Percentiles rank a stretch among this genome's conserved stretches.
phyloP scores from a whole-genome alignment of 306 rosid genomes.

The Lathyrus sativus region DNA sequence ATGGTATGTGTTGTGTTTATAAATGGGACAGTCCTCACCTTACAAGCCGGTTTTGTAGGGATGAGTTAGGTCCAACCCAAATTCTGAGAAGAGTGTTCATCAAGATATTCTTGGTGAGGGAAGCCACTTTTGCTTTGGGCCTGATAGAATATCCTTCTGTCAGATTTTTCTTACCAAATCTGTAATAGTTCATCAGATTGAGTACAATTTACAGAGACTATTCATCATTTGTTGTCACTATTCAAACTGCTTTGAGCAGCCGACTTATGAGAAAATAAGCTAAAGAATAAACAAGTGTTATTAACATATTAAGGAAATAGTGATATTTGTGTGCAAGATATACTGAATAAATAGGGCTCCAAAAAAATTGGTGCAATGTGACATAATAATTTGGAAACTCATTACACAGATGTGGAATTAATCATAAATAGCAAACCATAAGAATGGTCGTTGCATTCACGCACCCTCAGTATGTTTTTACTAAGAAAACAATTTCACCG shows the following conservation, averaged over 20 bases:
- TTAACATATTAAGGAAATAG: neutral
- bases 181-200: too few species aligned
- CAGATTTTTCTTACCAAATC: too few species aligned
- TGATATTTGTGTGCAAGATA: neutral
- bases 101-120: too few species aligned
- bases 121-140: too few species aligned
- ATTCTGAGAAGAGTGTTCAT: too few species aligned
- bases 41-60: too few species aligned
- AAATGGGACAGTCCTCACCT: too few species aligned
- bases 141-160: too few species aligned
- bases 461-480: neutral
- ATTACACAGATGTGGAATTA: neutral
- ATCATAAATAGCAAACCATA: neutral
- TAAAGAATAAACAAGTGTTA: neutral
- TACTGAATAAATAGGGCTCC: neutral
- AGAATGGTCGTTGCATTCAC: neutral
- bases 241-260: neutral
- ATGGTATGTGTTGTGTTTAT: too few species aligned
- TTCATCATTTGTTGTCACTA: too few species aligned
- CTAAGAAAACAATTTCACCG: slow-evolving; percentile 7
- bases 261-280: neutral
- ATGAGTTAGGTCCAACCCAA: too few species aligned
- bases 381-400: neutral
- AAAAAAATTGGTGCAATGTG: neutral
- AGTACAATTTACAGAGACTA: too few species aligned